Percentiles rank a stretch among this genome's conserved stretches.
Conservation (phyloP, 805 yeast species). For the Candida tallmaniae region DNA sequence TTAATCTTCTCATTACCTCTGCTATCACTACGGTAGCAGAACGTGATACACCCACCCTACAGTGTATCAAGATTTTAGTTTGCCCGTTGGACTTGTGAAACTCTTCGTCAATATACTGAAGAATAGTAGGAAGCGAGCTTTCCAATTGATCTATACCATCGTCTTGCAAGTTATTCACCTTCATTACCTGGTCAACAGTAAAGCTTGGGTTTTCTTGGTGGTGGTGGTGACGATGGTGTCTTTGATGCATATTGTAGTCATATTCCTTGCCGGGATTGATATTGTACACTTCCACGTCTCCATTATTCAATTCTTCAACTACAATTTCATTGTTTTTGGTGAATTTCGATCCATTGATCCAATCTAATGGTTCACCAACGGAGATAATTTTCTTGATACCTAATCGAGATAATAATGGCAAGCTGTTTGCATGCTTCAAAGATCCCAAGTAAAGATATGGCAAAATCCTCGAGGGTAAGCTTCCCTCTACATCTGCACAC, state of each 20-base stretch:
- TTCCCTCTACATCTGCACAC: constrained; percentile 49
- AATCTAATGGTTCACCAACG: constrained; percentile 75
- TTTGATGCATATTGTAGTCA: constrained; percentile 5
- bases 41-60: constrained; percentile 93
- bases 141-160: constrained; percentile 84
- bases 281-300: constrained; percentile 27
- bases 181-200: constrained; percentile 47
- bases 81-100: constrained; percentile 19
- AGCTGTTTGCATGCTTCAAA: constrained; percentile 71
- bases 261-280: constrained; percentile 24
- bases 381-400: constrained; percentile 74
- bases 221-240: neutral
- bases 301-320: constrained; percentile 20
- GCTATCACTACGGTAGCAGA: constrained; percentile 96
- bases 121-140: constrained; percentile 54
- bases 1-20: constrained; percentile 78
- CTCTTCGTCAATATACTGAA: constrained; percentile 55
- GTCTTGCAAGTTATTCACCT: constrained; percentile 73
- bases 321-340: constrained; percentile 19
- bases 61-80: constrained; percentile 63
- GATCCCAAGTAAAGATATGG: constrained; percentile 86
- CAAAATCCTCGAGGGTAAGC: constrained; percentile 78
- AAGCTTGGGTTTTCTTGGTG: neutral
- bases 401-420: constrained; percentile 55
- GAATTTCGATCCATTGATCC: constrained; percentile 46